Conservation (phyloP, 148 eudicot genomes). For the Dysphania ambrosioides region DNA sequence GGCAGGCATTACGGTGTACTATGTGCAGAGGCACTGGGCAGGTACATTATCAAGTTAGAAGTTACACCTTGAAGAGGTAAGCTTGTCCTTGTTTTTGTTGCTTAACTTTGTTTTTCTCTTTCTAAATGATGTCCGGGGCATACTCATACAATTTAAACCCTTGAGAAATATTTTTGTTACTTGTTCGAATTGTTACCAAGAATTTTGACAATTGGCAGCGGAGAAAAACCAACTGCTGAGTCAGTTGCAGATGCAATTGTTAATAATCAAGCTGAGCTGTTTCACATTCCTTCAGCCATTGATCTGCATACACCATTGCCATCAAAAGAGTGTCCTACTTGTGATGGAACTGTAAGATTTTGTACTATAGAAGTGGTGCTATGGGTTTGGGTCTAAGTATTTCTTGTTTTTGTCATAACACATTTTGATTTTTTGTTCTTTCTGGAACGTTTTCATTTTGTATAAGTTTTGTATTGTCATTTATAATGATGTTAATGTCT, state of each 20-base stretch:
- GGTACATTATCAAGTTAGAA: conserved; percentile 83
- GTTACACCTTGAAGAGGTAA: conserved; percentile 62
- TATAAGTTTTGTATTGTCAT: not conserved
- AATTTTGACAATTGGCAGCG: conserved; percentile 42
- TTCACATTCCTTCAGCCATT: conserved; percentile 68
- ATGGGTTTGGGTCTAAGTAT: conserved; percentile 5
- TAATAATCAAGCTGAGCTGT: conserved; percentile 78
- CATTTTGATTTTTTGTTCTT: not conserved
- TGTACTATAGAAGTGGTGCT: not conserved
- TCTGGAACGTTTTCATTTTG: not conserved
- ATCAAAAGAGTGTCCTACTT: conserved; percentile 75
- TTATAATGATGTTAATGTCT: not conserved
- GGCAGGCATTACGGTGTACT: conserved; percentile 88
- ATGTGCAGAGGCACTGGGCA: conserved; percentile 85
- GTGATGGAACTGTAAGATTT: conserved; percentile 79
- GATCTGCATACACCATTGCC: conserved; percentile 74
- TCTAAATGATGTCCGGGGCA: not conserved
- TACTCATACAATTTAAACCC: not conserved
- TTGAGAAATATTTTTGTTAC: not conserved
- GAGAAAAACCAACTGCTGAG: conserved; percentile 86
- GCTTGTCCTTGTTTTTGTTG: conserved; percentile 3
- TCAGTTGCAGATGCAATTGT: conserved; percentile 70
- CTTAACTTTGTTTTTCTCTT: not conserved
- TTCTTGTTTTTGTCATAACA: not conserved
- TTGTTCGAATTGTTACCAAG: not conserved